phyloP scores from a whole-genome alignment of 2,329 filamentous ascomycete genomes.

The Fusarium lateritium region DNA sequence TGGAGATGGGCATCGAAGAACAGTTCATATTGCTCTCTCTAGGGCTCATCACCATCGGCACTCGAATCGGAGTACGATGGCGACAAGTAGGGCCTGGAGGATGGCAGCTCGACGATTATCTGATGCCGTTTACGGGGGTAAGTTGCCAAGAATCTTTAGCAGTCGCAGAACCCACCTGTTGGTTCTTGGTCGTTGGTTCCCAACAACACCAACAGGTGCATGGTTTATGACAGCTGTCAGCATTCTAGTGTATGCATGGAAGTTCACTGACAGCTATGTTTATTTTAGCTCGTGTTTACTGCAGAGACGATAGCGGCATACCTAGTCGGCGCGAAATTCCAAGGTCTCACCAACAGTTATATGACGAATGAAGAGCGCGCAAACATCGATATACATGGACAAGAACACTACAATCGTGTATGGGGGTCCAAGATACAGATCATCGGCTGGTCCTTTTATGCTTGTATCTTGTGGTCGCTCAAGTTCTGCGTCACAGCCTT shows the following conservation, averaged over 20 bases:
- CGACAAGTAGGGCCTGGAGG: conserved; percentile 30
- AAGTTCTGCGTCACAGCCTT: conserved; percentile 51
- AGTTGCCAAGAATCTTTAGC: conserved; percentile 11
- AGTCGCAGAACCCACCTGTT: neutral
- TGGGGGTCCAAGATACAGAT: conserved; percentile 53
- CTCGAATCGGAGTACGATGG: conserved; percentile 33
- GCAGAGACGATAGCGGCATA: conserved; percentile 43
- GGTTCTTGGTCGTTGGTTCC: conserved; percentile 10
- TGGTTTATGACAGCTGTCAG: neutral
- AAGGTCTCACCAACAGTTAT: conserved; percentile 43
- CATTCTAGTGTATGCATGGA: neutral
- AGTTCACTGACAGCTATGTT: neutral
- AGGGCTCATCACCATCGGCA: conserved; percentile 37
- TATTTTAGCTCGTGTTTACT: conserved; percentile 36
- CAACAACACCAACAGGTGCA: neutral
- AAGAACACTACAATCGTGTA: conserved; percentile 44
- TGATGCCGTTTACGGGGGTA: conserved; percentile 45
- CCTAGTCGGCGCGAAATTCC: conserved; percentile 42
- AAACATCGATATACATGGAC: conserved; percentile 21
- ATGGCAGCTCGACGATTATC: conserved; percentile 43
- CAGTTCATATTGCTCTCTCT: conserved; percentile 43
- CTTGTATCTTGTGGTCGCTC: conserved; percentile 50
- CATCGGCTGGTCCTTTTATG: conserved; percentile 52
- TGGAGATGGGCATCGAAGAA: conserved; percentile 41
- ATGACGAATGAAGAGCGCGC: conserved; percentile 39